Base-by-base conservation (phyloP, 2,329 filamentous ascomycete genomes). In the Colletotrichum lentis region DNA sequence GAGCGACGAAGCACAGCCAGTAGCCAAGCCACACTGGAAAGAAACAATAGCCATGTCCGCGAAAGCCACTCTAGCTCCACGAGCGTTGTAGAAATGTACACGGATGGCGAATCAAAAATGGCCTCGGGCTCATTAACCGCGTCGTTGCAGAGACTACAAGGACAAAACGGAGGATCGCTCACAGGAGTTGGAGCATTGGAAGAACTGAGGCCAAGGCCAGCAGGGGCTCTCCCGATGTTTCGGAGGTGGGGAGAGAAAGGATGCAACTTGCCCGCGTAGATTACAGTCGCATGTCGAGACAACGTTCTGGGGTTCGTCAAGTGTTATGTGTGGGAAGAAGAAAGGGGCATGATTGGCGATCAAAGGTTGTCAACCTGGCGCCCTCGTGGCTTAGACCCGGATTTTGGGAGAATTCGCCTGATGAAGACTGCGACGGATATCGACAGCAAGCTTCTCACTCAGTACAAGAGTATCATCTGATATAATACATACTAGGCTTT, bases 401-500 rank as follows among this genome's bases (percentile, higher is more conserved):
- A 11, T 37, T 22, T 55, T 43, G 43, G 37, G 49, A 55, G 37
- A 60, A 65, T 37, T 39, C 44, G 56, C 37, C 47, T 47, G 41
- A 61, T 60, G 20, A 27, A 52, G 27, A 61, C 37, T 31, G 56
- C 10, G 11, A 50, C 39, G 52, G 18, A 56, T 35, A 46, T 56
- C 24, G 43, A 69, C 27, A 60, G 57, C 37, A 18, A 52, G 50
- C 49, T 52, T 68, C 63, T 43, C 46, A 41, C 47, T 43, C 46
- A 62, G 58, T 47, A 55, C 52, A 53, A 69, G 53, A 58, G 67
- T 69, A 63, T 67, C 63, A 66, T 66, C 66, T 66, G 66, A 66
- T 62, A 63, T 49, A 62, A 52, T 50, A 69, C 57, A 63, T 69
- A 58, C 57, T 64, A 67, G 66, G 58, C 67, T 67, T 69, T 70